A percentile compares a stretch with the other conserved stretches of the same genome.
These are phyloP conservation scores for Verticillium isaacii DNA, from an alignment of 2,329 filamentous ascomycete species.

Conservation along the genomic window DNA sequence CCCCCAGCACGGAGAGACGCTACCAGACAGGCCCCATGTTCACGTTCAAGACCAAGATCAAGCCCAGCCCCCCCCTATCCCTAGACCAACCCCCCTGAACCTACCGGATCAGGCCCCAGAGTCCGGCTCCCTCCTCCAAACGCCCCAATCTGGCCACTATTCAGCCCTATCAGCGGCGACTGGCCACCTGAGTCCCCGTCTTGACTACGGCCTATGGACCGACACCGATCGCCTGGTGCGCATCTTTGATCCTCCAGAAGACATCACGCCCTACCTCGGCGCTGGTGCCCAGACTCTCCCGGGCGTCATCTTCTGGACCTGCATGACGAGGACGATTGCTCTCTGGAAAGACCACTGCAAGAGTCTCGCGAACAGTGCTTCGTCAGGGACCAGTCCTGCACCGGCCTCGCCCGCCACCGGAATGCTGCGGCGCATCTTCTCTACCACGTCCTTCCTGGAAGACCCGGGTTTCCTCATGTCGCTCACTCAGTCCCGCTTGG, in stretches of 20 bases:
- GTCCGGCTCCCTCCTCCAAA: background rate
- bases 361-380: background rate
- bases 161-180: background rate
- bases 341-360: slow-evolving; percentile 7
- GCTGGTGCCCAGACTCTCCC: slow-evolving; percentile 4
- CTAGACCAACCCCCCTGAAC: background rate
- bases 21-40: background rate
- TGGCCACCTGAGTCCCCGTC: slow-evolving; percentile 4
- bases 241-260: slow-evolving; percentile 5
- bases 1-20: background rate
- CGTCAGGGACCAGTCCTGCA: slow-evolving; percentile 2
- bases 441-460: background rate
- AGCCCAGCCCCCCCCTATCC: background rate
- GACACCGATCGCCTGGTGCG: slow-evolving; percentile 6
- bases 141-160: background rate
- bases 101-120: background rate
- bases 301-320: slow-evolving; percentile 12
- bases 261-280: slow-evolving; percentile 8
- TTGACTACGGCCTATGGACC: slow-evolving; percentile 12
- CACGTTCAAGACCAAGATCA: background rate
- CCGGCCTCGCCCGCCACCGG: background rate
- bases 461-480: slow-evolving; percentile 2
- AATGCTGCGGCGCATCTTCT: background rate
- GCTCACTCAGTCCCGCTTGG: slow-evolving; percentile 4
- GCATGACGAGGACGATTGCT: slow-evolving; percentile 8